Evolutionary conservation across 306 rosid genomes (phyloP), one percentile per base, ranked within the genome.

Genomic region (Cucurbita maxima): DNA sequence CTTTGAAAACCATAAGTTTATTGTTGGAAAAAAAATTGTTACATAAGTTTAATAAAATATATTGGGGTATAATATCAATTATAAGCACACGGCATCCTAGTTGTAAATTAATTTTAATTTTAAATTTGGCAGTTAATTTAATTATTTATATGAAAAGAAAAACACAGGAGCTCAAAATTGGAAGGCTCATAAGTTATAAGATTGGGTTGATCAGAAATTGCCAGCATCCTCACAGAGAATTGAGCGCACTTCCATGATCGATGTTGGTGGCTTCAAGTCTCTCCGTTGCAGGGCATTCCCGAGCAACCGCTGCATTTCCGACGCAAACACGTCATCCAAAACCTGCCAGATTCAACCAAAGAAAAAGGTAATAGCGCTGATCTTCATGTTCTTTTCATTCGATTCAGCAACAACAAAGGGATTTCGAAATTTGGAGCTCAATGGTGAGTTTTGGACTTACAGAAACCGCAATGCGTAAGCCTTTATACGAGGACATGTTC

Each of bases 221-320:
- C 2, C 5, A 12, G 72, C 54, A 81, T 89, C 97, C 82, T 89
- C 88, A 78, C 95, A 89, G 3, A 94, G 91, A 82, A 94, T 91
- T 19, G 96, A 94, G 4, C 96, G 96, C 57, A 94, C 92, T 83
- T 94, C 99, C 97, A 94, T 81, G 75, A 94, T 81, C 52, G 87
- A 90, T 76, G 96, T 80, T 1, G 99, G 99, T 19, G 91, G 83
- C 53, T 87, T 96, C 38, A 91, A 58, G 56, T 89, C 95, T 67
- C 84, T 94, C 84, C 87, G 96, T 75, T 79, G 95, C 40, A 91
- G 62, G 38, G 95, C 84, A 77, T 94, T 94, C 50, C 99, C 99
- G 14, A 94, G 77, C 66, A 89, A 80, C 76, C 88, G 92, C 76
- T 94, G 99, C 89, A 91, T 84, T 72, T 94, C 95, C 11, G 99